A percentile compares a stretch with the other conserved stretches of the same genome.
Conservation (phyloP, 345 rosid genomes). For the Gossypium anomalum region DNA sequence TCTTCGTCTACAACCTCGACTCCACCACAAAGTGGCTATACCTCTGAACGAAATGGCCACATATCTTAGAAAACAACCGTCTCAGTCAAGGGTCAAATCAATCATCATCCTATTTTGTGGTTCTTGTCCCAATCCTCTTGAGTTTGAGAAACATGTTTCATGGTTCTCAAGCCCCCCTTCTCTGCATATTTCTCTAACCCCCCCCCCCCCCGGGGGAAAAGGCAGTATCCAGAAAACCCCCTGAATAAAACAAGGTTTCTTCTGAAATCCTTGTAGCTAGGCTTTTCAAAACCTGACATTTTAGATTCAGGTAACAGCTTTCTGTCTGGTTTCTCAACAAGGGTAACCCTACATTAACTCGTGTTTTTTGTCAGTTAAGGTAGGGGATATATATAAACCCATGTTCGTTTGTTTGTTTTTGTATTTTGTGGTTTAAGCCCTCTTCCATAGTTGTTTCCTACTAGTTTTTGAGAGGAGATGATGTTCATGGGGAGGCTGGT, state of each 20-base stretch:
- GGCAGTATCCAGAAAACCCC: neutral
- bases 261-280: neutral
- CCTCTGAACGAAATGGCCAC: constrained; percentile 10
- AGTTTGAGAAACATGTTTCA: neutral
- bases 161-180: neutral
- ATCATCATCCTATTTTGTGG: neutral
- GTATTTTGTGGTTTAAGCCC: neutral
- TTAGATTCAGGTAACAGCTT: constrained; percentile 18
- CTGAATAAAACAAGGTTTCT: neutral
- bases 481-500: constrained; percentile 5
- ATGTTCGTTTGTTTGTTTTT: neutral
- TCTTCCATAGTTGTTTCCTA: constrained; percentile 11
- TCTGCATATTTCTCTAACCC: neutral
- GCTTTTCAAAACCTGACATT: constrained; percentile 13
- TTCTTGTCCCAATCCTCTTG: neutral
- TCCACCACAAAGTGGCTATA: constrained; percentile 17
- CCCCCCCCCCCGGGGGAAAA: no score
- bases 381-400: neutral
- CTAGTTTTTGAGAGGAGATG: constrained; percentile 8
- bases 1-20: constrained; percentile 18
- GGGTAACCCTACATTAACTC: constrained; percentile 9
- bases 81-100: neutral
- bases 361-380: constrained; percentile 3
- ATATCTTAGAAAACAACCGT: constrained; percentile 6
- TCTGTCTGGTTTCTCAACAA: constrained; percentile 4